Base-by-base conservation (phyloP, 768 basidiomycete species). In the Russula emetica region DNA sequence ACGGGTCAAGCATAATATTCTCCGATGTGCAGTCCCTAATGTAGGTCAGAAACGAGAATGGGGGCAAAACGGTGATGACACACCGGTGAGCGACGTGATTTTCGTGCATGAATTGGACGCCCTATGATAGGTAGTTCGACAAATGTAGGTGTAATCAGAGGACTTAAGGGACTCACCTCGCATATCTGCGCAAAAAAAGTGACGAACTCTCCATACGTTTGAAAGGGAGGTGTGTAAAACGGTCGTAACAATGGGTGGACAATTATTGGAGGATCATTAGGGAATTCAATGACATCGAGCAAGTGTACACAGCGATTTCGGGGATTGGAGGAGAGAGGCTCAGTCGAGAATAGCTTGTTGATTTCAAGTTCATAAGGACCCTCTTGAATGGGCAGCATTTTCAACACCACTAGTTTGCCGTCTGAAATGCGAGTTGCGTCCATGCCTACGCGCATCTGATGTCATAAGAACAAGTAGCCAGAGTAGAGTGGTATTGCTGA, bases 151-250 rank as follows among this genome's bases (percentile, higher is more conserved):
- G 22, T 4, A 1, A 58, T 24, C 2, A 38, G 13, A 36, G 13
- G 11, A 36, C 13, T 14, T 5, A 24, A 32, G 2, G 24, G 4
- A 53, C 62, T 3, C 11, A 76, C 78, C 71, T 78, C 77, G n/a
- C 78, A 70, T 0, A 77, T 42, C 58, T 78, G 77, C 0, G 61
- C 51, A 34, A 76, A 65, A 49, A 72, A 77, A 2, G 71, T 72
- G 0, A 78, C 55, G 1, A 69, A 72, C 66, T 79, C 78, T 1
- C 78, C 76, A 2, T 75, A 57, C 0, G 75, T 77, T 26, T 71
- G 60, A 55, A 78, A 73, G 0, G 36, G 67, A 0, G 76, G 77
- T 2, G 73, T 63, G 38, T 73, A 42, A 59, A 55, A 73, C 5
- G 20, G 26, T 0, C 72, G 69, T 11, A 78, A 59, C 2, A 72